Evolutionary conservation across 2,329 filamentous ascomycete species (phyloP), one percentile per base, ranked within the genome.

Genomic region (Cercospora brassicicola): DNA sequence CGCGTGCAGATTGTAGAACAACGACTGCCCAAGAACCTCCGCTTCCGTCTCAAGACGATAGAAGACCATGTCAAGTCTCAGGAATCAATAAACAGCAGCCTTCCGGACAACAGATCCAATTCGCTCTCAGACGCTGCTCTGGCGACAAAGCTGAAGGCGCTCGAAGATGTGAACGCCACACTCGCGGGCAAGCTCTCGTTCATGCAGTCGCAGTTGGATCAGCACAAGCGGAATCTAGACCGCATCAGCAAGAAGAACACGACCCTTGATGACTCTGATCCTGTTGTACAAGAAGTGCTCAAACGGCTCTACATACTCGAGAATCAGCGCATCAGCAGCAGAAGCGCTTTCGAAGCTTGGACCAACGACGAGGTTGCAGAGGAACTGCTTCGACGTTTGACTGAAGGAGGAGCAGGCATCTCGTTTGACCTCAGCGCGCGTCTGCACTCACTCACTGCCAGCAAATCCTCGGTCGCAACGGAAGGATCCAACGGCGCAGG

Each of bases 21-120:
- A 59, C 31, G 62, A 11, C 31, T 64, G n/a, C 62, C 62, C 3
- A 57, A 64, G 33, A 64, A 64, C 15, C 23, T 64, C n/a, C 62
- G 53, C 13, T 64, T 59, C 39, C 62, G 62, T 11, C 51, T 64
- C 2, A 57, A 64, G 26, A 45, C 62, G 15, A 36, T 64, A n/a
- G 62, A 64, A 23, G 62, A 64, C 26, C 62, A 64, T 30, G 51
- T 45, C 23, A 64, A 64, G 15, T 15, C 30, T 6, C 45, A 64
- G 36, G 51, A 64, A 48, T 26, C 51, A 11, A 59, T 48, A 7
- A 57, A 45, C 33, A 23, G 20, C 36, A 39, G 23, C 20, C 62
- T 30, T 4, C 53, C 62, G 18, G 18, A 30, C 28, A 20, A 13
- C 23, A 42, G 42, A 6, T 20, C 59, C 6, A 28, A 7, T 5